Conservation (phyloP, 2,329 filamentous ascomycete genomes). For the Ophiostoma ips region DNA sequence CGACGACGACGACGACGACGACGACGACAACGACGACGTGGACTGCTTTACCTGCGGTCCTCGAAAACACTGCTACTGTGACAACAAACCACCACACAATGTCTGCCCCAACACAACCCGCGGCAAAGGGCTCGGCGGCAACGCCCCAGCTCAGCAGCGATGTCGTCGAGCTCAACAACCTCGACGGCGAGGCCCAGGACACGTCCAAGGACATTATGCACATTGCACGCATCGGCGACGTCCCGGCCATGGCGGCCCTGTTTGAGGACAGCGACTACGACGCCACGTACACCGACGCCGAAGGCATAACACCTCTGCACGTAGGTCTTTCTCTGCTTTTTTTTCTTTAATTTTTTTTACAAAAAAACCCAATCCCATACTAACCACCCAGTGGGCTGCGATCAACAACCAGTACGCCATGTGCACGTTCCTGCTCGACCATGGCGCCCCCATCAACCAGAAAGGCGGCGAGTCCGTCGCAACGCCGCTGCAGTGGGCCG, state of each 20-base stretch:
- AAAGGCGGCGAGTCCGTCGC: slow-evolving; percentile 93
- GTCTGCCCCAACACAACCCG: slow-evolving; percentile 35
- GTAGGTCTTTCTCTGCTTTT: slow-evolving; percentile 29
- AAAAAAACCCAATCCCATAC: too few species aligned
- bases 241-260: slow-evolving; percentile 73
- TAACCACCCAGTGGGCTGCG: slow-evolving; percentile 66
- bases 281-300: slow-evolving; percentile 71
- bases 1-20: too few species aligned
- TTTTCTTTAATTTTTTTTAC: background rate
- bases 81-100: background rate
- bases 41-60: too few species aligned
- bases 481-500: slow-evolving; percentile 92
- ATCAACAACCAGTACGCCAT: slow-evolving; percentile 98
- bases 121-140: slow-evolving; percentile 38
- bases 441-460: slow-evolving; percentile 80
- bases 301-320: slow-evolving; percentile 92
- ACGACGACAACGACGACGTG: too few species aligned
- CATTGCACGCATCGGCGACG: slow-evolving; percentile 75
- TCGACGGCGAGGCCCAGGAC: slow-evolving; percentile 21
- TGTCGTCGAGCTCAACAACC: slow-evolving; percentile 38
- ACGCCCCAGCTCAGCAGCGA: slow-evolving; percentile 42
- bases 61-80: too few species aligned
- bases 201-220: slow-evolving; percentile 80
- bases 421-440: slow-evolving; percentile 82
- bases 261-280: slow-evolving; percentile 73